These are phyloP conservation scores for Calonectria pauciramosa DNA, from an alignment of 2,329 filamentous ascomycete genomes.

Conservation along the genomic window DNA sequence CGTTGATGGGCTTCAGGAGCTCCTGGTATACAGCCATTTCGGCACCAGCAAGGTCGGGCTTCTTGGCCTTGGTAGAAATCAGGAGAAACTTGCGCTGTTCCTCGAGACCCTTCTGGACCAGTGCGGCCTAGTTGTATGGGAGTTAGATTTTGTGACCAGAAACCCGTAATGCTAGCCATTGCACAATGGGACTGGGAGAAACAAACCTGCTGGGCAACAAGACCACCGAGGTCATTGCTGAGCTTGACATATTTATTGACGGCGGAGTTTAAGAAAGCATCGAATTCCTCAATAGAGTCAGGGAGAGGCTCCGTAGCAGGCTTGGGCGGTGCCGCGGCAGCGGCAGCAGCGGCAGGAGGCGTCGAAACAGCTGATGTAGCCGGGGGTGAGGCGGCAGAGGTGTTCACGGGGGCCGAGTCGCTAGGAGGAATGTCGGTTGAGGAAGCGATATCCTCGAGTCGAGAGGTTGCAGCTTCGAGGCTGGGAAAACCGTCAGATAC, in stretches of 20 bases:
- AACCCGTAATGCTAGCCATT: not conserved
- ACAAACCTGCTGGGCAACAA: slow-evolving; percentile 84
- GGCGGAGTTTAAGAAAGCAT: slow-evolving; percentile 79
- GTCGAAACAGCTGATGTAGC: slow-evolving; percentile 49
- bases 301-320: slow-evolving; percentile 72
- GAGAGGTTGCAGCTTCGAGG: slow-evolving; percentile 95
- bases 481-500: slow-evolving; percentile 71
- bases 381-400: slow-evolving; percentile 51
- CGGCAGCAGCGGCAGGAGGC: slow-evolving; percentile 47
- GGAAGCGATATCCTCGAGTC: slow-evolving; percentile 95
- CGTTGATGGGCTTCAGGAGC: slow-evolving; percentile 88
- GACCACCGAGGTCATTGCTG: slow-evolving; percentile 82
- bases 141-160: not conserved
- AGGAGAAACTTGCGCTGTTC: slow-evolving; percentile 91
- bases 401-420: slow-evolving; percentile 61
- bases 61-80: slow-evolving; percentile 91
- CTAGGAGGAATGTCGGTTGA: slow-evolving; percentile 72
- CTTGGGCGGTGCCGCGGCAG: slow-evolving; percentile 52
- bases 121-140: slow-evolving; percentile 57
- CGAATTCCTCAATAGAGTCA: slow-evolving; percentile 88
- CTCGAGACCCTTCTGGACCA: slow-evolving; percentile 76
- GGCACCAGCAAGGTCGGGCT: slow-evolving; percentile 77
- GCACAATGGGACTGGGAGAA: not conserved
- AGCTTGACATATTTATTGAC: slow-evolving; percentile 84
- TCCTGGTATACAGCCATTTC: slow-evolving; percentile 78